phyloP scores from a whole-genome alignment of 768 basidiomycete genomes.

The Baorangia bicolor region DNA sequence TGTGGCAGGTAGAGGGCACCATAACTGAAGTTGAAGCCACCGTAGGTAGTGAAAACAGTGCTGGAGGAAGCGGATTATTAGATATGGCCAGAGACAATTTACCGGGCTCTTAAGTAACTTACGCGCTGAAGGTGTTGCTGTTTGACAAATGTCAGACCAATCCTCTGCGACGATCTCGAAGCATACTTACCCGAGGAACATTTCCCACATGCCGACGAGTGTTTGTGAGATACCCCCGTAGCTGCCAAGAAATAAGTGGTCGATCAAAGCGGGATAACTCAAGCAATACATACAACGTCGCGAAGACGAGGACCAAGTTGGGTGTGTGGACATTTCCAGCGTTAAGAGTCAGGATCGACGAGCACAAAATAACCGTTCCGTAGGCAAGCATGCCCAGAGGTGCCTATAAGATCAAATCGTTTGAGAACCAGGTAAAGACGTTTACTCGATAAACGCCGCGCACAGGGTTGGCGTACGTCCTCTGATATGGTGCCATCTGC shows the following conservation, averaged over 20 bases:
- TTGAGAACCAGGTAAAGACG: not conserved
- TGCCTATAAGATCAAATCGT: constrained; percentile 13
- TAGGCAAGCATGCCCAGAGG: constrained; percentile 31
- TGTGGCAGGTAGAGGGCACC: constrained; percentile 27
- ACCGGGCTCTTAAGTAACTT: constrained; percentile 1
- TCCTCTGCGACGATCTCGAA: not conserved
- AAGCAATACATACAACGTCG: constrained; percentile 22
- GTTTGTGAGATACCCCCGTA: constrained; percentile 33
- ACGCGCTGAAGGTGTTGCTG: constrained; percentile 30
- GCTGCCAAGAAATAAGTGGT: constrained; percentile 11
- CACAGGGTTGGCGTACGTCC: constrained; percentile 28
- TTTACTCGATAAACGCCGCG: not conserved
- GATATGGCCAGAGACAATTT: not conserved
- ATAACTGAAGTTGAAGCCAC: constrained; percentile 30
- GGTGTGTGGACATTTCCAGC: constrained; percentile 19
- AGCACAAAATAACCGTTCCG: constrained; percentile 31
- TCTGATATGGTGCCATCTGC: constrained; percentile 27
- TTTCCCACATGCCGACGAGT: constrained; percentile 33
- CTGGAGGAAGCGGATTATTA: constrained; percentile 3
- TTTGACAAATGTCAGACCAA: constrained; percentile 7
- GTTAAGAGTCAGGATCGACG: constrained; percentile 26
- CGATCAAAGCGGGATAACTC: not conserved
- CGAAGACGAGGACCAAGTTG: constrained; percentile 30
- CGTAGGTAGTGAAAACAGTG: constrained; percentile 29
- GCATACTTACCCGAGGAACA: constrained; percentile 28